phyloP scores from a whole-genome alignment of 306 rosid genomes.

The Citrullus mucosospermus region DNA sequence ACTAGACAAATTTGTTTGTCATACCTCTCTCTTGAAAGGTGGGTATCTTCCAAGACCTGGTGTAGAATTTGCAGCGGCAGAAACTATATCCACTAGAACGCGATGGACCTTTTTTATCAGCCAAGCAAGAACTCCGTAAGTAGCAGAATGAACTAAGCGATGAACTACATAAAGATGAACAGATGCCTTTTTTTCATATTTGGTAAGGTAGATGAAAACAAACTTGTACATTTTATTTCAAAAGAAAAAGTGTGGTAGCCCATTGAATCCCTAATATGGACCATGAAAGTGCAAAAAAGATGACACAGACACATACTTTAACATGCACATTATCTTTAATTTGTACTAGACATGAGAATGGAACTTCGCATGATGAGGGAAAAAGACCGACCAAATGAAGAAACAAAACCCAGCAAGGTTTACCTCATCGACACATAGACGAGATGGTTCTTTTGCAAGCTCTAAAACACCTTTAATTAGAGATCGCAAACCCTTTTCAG shows the following conservation, averaged over 20 bases:
- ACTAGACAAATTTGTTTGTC: neutral
- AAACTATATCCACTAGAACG: conserved; percentile 80
- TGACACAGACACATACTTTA: neutral
- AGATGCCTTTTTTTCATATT: neutral
- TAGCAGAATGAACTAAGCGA: neutral
- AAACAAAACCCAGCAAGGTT: neutral
- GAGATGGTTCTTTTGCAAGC: conserved; percentile 96
- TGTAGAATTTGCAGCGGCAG: conserved; percentile 82
- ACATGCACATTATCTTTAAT: neutral
- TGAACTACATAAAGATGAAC: neutral
- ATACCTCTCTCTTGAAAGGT: conserved; percentile 88
- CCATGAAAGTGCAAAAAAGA: neutral
- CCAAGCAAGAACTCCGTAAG: conserved; percentile 11
- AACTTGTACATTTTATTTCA: neutral
- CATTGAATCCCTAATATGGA: neutral
- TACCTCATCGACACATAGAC: conserved; percentile 98
- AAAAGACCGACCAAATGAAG: neutral
- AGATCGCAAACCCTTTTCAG: conserved; percentile 95
- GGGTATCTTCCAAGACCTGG: conserved; percentile 98
- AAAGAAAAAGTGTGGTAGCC: neutral
- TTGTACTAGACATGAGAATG: neutral
- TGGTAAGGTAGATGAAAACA: neutral
- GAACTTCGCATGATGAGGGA: neutral
- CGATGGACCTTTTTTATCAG: conserved; percentile 63
- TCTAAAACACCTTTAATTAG: conserved; percentile 88